These are phyloP conservation scores for Colletotrichum spinosum DNA, from an alignment of 2,329 filamentous ascomycete genomes.

Conservation along the genomic window DNA sequence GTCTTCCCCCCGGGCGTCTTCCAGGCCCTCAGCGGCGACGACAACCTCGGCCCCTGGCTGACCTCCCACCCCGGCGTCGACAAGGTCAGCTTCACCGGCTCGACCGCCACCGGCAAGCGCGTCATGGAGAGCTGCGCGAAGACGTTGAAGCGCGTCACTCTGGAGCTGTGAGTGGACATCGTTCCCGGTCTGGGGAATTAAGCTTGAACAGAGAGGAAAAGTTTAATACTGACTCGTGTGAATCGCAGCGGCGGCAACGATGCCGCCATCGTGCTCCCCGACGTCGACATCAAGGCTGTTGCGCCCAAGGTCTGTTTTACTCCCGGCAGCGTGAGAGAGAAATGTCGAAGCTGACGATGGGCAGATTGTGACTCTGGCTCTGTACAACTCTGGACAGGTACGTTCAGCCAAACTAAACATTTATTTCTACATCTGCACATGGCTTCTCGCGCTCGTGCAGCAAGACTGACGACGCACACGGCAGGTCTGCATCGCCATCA, in stretches of 20 bases:
- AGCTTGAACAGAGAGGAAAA: neutral
- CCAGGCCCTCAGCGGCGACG: conserved; percentile 70
- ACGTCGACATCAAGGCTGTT: conserved; percentile 61
- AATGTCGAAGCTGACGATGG: neutral
- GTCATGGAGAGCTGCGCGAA: conserved; percentile 67
- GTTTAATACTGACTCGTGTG: conserved; percentile 4
- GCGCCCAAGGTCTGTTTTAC: conserved; percentile 46
- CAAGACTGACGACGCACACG: neutral
- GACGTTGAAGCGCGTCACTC: conserved; percentile 70
- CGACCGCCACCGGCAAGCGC: conserved; percentile 69
- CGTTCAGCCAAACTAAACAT: conserved; percentile 28
- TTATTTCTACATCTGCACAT: conserved; percentile 14
- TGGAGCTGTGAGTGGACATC: conserved; percentile 59
- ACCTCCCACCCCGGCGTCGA: conserved; percentile 69
- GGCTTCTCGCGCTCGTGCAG: neutral
- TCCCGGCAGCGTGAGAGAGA: neutral
- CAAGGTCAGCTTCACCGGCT: conserved; percentile 75
- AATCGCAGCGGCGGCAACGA: conserved; percentile 65
- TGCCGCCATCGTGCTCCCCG: conserved; percentile 67
- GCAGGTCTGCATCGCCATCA: conserved; percentile 65
- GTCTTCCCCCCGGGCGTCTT: conserved; percentile 73
- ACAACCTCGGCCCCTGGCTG: conserved; percentile 69
- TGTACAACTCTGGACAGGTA: conserved; percentile 65
- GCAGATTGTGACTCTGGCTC: conserved; percentile 61
- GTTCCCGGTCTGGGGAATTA: conserved; percentile 36